phyloP scores from a whole-genome alignment of 371 early-diverging fungal species.

The Funneliformis caledonium region DNA sequence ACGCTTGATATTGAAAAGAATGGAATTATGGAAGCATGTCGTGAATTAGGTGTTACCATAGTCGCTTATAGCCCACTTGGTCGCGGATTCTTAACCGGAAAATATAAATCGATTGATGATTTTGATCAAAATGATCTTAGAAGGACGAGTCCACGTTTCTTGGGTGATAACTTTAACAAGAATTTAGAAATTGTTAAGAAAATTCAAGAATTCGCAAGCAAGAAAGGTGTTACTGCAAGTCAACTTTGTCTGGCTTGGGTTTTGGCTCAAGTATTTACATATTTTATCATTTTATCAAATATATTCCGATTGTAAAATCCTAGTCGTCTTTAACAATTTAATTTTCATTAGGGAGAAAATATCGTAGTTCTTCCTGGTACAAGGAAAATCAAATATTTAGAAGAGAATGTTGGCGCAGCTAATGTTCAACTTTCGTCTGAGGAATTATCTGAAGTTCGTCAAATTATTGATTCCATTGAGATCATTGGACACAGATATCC shows the following conservation, averaged over 20 bases:
- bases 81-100: background rate
- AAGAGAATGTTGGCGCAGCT: slow-evolving; percentile 55
- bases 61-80: slow-evolving; percentile 3
- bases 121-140: slow-evolving; percentile 56
- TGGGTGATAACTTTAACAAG: slow-evolving; percentile 54
- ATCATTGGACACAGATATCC: slow-evolving; percentile 50
- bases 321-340: background rate
- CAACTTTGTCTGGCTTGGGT: slow-evolving; percentile 43
- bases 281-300: slow-evolving; percentile 35
- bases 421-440: slow-evolving; percentile 51
- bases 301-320: background rate
- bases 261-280: background rate
- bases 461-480: slow-evolving; percentile 45
- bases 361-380: slow-evolving; percentile 6
- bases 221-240: slow-evolving; percentile 51
- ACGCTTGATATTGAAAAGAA: slow-evolving; percentile 58
- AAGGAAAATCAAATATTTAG: slow-evolving; percentile 45
- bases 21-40: slow-evolving; percentile 48
- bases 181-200: slow-evolving; percentile 62
- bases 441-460: slow-evolving; percentile 52
- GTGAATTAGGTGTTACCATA: background rate
- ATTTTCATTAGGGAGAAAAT: background rate
- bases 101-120: slow-evolving; percentile 46
- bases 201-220: slow-evolving; percentile 50
- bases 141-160: slow-evolving; percentile 54